These are phyloP conservation scores for Lavandula angustifolia DNA, from an alignment of 257 asterid genomes.

Conservation along the genomic window DNA sequence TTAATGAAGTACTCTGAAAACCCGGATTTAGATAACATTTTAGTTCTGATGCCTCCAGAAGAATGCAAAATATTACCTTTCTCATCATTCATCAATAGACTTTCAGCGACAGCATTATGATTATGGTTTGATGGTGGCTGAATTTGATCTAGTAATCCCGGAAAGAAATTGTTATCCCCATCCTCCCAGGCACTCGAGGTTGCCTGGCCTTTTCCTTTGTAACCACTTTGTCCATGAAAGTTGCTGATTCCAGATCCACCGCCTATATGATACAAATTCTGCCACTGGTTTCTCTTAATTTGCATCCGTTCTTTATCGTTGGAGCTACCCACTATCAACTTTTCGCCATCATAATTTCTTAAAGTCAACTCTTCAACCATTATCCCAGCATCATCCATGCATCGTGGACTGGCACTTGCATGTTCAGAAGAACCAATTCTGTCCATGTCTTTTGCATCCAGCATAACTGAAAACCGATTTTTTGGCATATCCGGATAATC, in stretches of 20 bases:
- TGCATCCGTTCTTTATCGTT: slow-evolving; percentile 54
- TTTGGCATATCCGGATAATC: slow-evolving; percentile 43
- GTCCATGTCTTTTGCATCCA: slow-evolving; percentile 56
- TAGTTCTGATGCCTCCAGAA: slow-evolving; percentile 76
- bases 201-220: slow-evolving; percentile 56
- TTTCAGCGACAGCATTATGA: slow-evolving; percentile 36
- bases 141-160: slow-evolving; percentile 50
- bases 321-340: slow-evolving; percentile 56
- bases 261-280: slow-evolving; percentile 59
- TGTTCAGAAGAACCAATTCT: slow-evolving; percentile 82
- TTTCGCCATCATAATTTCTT: slow-evolving; percentile 61
- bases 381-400: slow-evolving; percentile 63
- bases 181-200: slow-evolving; percentile 56
- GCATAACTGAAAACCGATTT: slow-evolving; percentile 44
- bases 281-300: slow-evolving; percentile 61
- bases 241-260: slow-evolving; percentile 58
- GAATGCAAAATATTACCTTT: slow-evolving; percentile 47
- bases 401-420: slow-evolving; percentile 83
- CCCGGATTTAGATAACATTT: slow-evolving; percentile 77
- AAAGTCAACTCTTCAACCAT: slow-evolving; percentile 82
- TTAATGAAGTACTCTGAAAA: slow-evolving; percentile 74
- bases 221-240: slow-evolving; percentile 49
- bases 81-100: slow-evolving; percentile 40
- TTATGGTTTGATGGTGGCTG: slow-evolving; percentile 37
- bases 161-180: slow-evolving; percentile 45